Conservation (phyloP, 2,329 filamentous ascomycete species). For the Laburnicola sp. region DNA sequence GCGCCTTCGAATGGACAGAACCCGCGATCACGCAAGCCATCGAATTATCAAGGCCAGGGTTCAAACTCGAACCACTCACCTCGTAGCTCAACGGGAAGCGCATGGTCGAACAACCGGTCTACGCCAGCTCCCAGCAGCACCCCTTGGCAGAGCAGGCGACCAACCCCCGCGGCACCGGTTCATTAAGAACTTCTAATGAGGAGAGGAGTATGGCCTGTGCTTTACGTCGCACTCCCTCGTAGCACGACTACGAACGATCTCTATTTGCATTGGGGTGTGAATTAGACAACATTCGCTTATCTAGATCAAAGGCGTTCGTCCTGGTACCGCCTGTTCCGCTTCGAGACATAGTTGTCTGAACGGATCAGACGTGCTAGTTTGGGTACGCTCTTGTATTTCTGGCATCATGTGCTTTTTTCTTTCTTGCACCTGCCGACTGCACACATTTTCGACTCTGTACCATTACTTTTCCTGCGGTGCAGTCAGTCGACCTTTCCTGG, state of each 20-base stretch:
- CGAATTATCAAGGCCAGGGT: constrained; percentile 32
- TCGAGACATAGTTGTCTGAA: constrained; percentile 6
- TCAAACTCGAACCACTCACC: constrained; percentile 28
- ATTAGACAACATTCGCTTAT: constrained; percentile 12
- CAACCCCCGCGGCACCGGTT: constrained; percentile 26
- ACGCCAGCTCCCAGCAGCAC: constrained; percentile 21
- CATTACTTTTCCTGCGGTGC: constrained; percentile 10
- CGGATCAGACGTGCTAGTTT: constrained; percentile 12
- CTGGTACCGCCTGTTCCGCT: constrained; percentile 8
- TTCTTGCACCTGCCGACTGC: constrained; percentile 11
- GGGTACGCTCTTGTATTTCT: constrained; percentile 19
- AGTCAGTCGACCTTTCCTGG: background rate
- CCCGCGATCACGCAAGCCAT: constrained; percentile 35
- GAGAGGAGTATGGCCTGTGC: background rate
- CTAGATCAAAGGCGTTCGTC: constrained; percentile 13
- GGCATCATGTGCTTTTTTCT: constrained; percentile 13
- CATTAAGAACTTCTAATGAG: constrained; percentile 18
- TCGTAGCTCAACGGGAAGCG: constrained; percentile 29
- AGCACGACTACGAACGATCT: background rate
- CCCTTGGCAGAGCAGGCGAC: constrained; percentile 30
- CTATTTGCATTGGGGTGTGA: background rate
- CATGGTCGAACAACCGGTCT: constrained; percentile 34
- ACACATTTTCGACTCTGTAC: constrained; percentile 14
- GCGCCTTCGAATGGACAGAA: constrained; percentile 25
- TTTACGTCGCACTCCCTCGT: background rate